Base-by-base conservation (phyloP, 495 filamentous ascomycete species). In the Penicillium lividum region DNA sequence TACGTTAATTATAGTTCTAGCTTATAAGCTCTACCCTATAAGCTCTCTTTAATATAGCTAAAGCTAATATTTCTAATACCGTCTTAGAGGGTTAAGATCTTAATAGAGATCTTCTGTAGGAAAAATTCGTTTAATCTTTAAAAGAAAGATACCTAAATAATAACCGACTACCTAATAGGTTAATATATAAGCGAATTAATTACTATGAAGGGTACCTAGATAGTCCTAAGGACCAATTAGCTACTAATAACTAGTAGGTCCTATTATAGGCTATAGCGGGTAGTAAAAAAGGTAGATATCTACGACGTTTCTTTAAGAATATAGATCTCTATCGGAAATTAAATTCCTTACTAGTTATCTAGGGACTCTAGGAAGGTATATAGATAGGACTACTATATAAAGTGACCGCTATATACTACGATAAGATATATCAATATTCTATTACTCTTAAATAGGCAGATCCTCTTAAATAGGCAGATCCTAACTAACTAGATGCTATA, bases 131-230 rank as follows among this genome's bases (percentile, higher is more conserved):
- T 30, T 22, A 48, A 22, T 61, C 53, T 3, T 33, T 61, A 2
- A 47, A 36, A 47, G 59, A 61, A 44, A 53, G 29, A 18, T 61
- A 52, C 31, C 16, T 48, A 7, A 63, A 63, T 22, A 50, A 63
- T 11, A 29, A 28, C 36, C 48, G 42, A 33, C 57, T 49, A 5
- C 34, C 61, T 5, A 42, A 64, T 43, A 42, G 62, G 5, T 27
- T 64, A 33, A 55, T 61, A 10, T 64, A 64, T 13, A 15, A 64
- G 33, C 49, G 54, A 6, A 64, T 64, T 28, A 46, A 48, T 16
- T 53, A 49, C 36, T 64, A 64, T 10, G 42, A 61, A 22, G 58
- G 58, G 6, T 16, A 46, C 13, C 58, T 61, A 2, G 48, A 43
- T 27, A 48, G 44, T 2, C 58, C 53, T 2, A 10, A 22, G 31